Base-by-base conservation (phyloP, 345 rosid genomes). In the Pistacia vera region DNA sequence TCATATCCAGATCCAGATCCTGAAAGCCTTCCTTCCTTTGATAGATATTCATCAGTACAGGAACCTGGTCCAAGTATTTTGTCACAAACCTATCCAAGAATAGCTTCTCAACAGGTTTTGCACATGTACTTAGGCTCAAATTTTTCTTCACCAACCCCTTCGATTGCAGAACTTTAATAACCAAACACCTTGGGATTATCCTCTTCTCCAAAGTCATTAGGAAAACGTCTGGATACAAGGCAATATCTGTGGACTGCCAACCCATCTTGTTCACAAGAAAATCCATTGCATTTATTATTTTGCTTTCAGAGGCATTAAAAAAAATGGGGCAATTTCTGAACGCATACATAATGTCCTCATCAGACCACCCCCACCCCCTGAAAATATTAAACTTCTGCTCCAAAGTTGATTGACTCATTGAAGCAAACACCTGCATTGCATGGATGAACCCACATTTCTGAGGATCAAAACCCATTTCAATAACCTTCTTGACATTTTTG, bases 261-360 rank as follows among this genome's bases (percentile, higher is more conserved):
- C 85, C 84, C 87, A 48, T 81, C 77, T 76, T 66, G 77, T 72
- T 77, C n/a, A 76, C 72, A 36, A 83, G 71, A 63, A 82, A 78
- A 28, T 85, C 83, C 30, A 80, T 4, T 0, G 57, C 35, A 8
- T 41, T 51, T 59, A 65, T 41, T 2, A 85, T 71, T 74, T 84
- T 86, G 62, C 68, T 73, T 35, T 74, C 81, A 14, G 88, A 86
- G 25, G 70, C 3, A 17, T 2, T n/a, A 79, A 82, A 68, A 73
- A 20, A 63, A 35, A 20, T 14, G 48, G 88, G 88, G 54, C 61
- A 28, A 70, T 78, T 88, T 78, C 70, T 80, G 64, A 86, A 86
- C 2, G 83, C 72, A 0, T 10, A 25, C 72, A 69, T 55, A 33
- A 77, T 38, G 3, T 78, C 86, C 0, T 75, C 79, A 33, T 46